Percentiles rank a stretch among this genome's conserved stretches.
Conservation (phyloP, 257 asterid genomes). For the Solanum stenotomum region DNA sequence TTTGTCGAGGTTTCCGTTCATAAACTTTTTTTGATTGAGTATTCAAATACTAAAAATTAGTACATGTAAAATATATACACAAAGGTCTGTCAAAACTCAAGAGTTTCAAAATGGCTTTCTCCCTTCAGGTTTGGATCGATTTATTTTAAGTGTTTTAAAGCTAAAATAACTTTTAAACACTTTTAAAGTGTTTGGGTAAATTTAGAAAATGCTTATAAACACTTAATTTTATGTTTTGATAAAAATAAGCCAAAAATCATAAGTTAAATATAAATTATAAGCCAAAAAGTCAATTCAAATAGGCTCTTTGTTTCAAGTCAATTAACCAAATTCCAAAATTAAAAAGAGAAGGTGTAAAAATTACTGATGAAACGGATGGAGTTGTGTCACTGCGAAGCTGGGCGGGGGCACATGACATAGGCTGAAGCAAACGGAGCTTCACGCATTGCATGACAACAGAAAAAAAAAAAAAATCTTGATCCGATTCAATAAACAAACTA, state of each 20-base stretch:
- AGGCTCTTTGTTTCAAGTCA: too few species aligned
- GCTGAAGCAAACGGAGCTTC: not conserved
- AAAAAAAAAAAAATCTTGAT: too few species aligned
- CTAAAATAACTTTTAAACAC: too few species aligned
- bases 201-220: too few species aligned
- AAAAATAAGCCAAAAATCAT: too few species aligned
- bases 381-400: not conserved
- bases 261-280: too few species aligned
- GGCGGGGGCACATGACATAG: not conserved
- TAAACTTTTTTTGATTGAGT: not conserved
- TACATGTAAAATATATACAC: not conserved
- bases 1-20: not conserved
- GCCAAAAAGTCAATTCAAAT: too few species aligned
- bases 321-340: too few species aligned
- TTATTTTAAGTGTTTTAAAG: too few species aligned
- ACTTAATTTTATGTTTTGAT: too few species aligned
- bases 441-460: not conserved
- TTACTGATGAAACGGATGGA: not conserved
- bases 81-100: not conserved
- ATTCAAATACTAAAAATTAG: not conserved
- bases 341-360: not conserved
- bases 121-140: too few species aligned
- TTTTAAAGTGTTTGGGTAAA: too few species aligned
- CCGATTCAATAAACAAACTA: not conserved
- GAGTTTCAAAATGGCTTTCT: not conserved